Percentiles rank a stretch among this genome's conserved stretches.
Evolutionary conservation across 2,329 filamentous ascomycete genomes (phyloP).

Genomic region (Colletotrichum siamense): DNA sequence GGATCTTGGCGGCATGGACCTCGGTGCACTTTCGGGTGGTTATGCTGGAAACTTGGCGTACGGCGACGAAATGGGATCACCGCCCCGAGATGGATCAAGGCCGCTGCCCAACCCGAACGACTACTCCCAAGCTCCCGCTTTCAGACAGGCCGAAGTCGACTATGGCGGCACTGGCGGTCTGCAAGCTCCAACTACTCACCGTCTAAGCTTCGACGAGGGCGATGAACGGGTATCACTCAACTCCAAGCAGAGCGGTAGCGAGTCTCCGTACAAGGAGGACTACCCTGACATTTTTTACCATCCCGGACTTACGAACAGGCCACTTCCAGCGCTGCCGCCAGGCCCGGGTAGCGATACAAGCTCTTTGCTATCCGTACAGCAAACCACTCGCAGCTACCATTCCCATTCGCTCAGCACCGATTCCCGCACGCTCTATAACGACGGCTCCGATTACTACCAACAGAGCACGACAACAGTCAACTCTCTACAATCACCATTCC

Average conservation of each 20-base stretch:
- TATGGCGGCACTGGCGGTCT: constrained; percentile 90
- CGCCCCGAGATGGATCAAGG: constrained; percentile 48
- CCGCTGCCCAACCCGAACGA: constrained; percentile 53
- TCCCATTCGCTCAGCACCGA: constrained; percentile 55
- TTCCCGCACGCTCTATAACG: constrained; percentile 42
- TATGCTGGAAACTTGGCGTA: constrained; percentile 61
- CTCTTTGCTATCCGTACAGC: constrained; percentile 52
- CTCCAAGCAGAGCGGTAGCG: constrained; percentile 63
- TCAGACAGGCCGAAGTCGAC: constrained; percentile 75
- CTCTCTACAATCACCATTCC: constrained; percentile 47
- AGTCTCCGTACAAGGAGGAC: constrained; percentile 73
- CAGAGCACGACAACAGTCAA: constrained; percentile 31
- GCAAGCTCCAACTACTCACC: constrained; percentile 73
- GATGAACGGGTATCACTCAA: constrained; percentile 74
- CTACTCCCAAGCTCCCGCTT: constrained; percentile 42
- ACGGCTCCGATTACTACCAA: constrained; percentile 54
- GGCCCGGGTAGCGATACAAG: constrained; percentile 67
- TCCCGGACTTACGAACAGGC: constrained; percentile 74
- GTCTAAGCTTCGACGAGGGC: constrained; percentile 90
- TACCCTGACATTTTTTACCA: constrained; percentile 95
- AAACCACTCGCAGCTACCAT: constrained; percentile 40
- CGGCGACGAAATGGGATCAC: constrained; percentile 47
- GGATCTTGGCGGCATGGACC: constrained; percentile 75
- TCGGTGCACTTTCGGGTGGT: constrained; percentile 77
- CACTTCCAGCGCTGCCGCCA: constrained; percentile 66